Base-by-base conservation (phyloP, 768 basidiomycete species). In the Hydnomerulius pinastri region DNA sequence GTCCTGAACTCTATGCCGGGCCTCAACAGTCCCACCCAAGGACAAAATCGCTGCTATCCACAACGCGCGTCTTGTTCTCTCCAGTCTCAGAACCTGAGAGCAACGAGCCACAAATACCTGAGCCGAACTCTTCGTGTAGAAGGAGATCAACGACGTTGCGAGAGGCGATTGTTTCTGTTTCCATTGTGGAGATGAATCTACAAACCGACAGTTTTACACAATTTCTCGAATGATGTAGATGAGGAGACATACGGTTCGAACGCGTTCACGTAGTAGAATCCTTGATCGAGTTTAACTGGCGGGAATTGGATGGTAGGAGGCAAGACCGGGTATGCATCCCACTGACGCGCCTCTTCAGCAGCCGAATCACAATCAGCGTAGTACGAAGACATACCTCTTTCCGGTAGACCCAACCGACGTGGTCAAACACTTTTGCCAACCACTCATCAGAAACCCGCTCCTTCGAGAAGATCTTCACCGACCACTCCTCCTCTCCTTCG, bases 111-210 rank as follows among this genome's bases (percentile, higher is more conserved):
- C 91, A 94, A 30, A 93, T 77, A n/a, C 85, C 77, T 1, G 81
- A 73, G 29, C 77, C 71, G 66, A 88, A 93, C 59, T 85, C 79
- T 27, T 92, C 87, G 28, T 80, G 77, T 18, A 94, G 71, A 17
- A 93, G 74, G 21, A 90, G 71, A 59, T 92, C 91, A 40, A 92
- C 90, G 32, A 87, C 77, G 65, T 95, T 94, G 27, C 92, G 82
- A 1, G 90, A 82, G 0, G 90, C 78, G 27, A 96, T 67, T 0
- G 90, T 92, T 69, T 94, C 86, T 0, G 93, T 95, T 68, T 98
- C 95, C 95, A 98, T 97, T 6, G 92, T 92, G 12, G 86, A 90
- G 39, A 94, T 87, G 59, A 92, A 81, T 27, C 89, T 90, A 52
- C 9, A n/a, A n/a, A n/a, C 54, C 15, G 15, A 21, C 4, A 10